Conservation (phyloP, 2,329 filamentous ascomycete species). For the Colletotrichum agaves region DNA sequence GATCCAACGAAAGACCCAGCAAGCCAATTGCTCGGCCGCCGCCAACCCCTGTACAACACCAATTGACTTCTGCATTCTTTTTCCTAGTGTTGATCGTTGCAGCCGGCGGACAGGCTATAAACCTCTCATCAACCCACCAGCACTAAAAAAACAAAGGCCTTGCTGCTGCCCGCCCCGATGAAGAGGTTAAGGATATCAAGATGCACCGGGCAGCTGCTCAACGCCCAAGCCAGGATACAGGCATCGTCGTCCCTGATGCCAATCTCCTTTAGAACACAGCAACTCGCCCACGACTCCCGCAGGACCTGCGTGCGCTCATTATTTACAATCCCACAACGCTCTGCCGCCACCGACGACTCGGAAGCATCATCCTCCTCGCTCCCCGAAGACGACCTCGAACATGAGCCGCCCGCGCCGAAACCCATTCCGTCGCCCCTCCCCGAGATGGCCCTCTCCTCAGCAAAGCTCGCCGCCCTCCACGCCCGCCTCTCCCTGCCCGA, state of each 20-base stretch:
- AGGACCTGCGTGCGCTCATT: slow-evolving; percentile 26
- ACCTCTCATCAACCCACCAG: slow-evolving; percentile 6
- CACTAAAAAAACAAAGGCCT: neutral
- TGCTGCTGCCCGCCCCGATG: slow-evolving; percentile 43
- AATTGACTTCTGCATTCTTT: slow-evolving; percentile 22
- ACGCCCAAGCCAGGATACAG: slow-evolving; percentile 43
- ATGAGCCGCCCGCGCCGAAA: slow-evolving; percentile 48
- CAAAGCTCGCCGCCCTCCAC: slow-evolving; percentile 93
- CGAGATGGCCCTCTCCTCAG: slow-evolving; percentile 74
- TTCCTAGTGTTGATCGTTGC: neutral
- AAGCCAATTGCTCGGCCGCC: slow-evolving; percentile 49
- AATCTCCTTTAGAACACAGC: slow-evolving; percentile 37
- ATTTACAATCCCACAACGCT: slow-evolving; percentile 7
- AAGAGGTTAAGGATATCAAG: slow-evolving; percentile 55
- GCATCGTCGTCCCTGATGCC: slow-evolving; percentile 33
- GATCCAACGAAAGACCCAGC: slow-evolving; percentile 39
- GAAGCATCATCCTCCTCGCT: slow-evolving; percentile 27
- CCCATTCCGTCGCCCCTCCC: slow-evolving; percentile 76
- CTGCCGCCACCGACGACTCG: slow-evolving; percentile 17
- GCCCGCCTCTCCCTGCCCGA: slow-evolving; percentile 85
- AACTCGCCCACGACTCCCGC: slow-evolving; percentile 4
- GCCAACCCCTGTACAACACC: slow-evolving; percentile 22
- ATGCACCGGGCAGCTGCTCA: slow-evolving; percentile 55
- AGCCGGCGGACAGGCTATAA: neutral
- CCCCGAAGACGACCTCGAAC: slow-evolving; percentile 46